Conservation (phyloP, 345 rosid genomes). For the Melaleuca quinquenervia region DNA sequence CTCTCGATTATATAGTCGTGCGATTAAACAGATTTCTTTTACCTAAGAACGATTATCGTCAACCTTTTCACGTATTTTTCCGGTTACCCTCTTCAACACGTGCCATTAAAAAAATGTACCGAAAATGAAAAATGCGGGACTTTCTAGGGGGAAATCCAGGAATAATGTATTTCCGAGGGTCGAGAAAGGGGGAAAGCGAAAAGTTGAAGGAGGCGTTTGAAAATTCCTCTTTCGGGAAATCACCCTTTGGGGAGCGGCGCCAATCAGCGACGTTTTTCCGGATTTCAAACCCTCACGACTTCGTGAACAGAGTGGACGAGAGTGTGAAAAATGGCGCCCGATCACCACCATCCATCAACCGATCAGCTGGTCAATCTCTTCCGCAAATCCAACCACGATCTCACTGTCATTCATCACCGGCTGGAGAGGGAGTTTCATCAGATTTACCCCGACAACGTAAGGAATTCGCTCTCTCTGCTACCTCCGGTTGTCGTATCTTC, state of each 20-base stretch:
- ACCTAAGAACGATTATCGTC: neutral
- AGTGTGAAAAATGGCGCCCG: neutral
- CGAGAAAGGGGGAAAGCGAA: neutral
- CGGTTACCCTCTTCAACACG: neutral
- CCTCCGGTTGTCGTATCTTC: neutral
- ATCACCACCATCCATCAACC: neutral
- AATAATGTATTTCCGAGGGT: neutral
- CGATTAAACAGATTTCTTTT: neutral
- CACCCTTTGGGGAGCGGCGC: neutral
- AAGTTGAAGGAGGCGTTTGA: neutral
- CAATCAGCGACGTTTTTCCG: neutral
- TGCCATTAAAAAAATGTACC: neutral
- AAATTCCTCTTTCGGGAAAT: neutral
- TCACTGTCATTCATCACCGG: conserved; percentile 47
- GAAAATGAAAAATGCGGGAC: neutral
- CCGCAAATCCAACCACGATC: conserved; percentile 58
- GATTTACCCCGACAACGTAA: conserved; percentile 67
- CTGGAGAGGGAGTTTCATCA: conserved; percentile 78
- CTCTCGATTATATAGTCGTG: neutral
- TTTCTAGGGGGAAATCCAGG: neutral
- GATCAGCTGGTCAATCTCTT: conserved; percentile 44
- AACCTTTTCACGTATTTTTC: neutral
- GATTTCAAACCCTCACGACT: neutral
- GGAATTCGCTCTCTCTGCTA: neutral
- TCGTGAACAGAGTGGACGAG: neutral